Evolutionary conservation across 345 rosid species (phyloP), one percentile per base, ranked within the genome.

Genomic region (Clarkia xantiana): DNA sequence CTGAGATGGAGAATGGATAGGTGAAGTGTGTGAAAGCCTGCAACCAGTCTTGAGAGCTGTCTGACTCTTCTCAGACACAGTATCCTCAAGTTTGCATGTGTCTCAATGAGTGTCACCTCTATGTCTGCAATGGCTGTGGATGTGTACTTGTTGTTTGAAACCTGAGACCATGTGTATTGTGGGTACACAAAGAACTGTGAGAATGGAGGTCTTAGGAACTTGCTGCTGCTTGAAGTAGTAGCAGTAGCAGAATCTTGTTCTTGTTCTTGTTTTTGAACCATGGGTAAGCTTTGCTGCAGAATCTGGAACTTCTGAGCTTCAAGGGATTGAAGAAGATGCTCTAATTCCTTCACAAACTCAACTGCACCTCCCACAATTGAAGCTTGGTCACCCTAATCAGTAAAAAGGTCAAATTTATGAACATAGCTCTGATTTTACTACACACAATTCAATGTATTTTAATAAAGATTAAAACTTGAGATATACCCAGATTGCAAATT

Each of bases 341-440:
- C 93, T 47, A 84, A 79, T 57, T 84, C 82, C 79, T 84, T 88
- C 60, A 88, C 84, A 67, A 76, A 88, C 64, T 81, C 94, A 55
- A 88, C 77, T 7, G 94, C 94, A 41, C 94, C 94, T 29, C 88
- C 97, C 44, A 88, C 94, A 58, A 82, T 76, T 18, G 97, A 81
- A 3, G 97, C 97, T 63, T 84, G 97, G 64, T 88, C 97, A 60
- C 97, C 86, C 97, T 87, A 70, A 9, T 41, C 34, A 57, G 18
- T 17, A 45, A 55, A 15, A 36, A 12, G 10, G 13, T n/a, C 14
- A 16, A 41, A 40, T 52, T 52, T 17, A 42, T 41, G 48, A 45
- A 45, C 22, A 15, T 12, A 49, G 18, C 19, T 49, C 11, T 29
- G 40, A 9, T 10, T 45, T 20, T 49, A 25, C 10, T 11, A 13